Base-by-base conservation (phyloP, 306 rosid species). In the Myrica gale region DNA sequence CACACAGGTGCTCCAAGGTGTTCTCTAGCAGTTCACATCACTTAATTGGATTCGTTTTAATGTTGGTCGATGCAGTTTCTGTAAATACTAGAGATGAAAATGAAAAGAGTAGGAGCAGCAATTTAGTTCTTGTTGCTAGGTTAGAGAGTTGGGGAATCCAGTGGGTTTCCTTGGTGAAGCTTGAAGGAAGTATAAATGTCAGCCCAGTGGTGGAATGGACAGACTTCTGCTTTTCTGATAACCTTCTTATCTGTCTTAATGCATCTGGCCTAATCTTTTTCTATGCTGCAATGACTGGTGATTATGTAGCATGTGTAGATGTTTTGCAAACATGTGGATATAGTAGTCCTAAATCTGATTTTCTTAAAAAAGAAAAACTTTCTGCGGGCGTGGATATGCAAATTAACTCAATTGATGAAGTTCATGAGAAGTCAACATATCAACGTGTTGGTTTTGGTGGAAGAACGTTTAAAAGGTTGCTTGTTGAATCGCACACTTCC, bases 91-190 rank as follows among this genome's bases (percentile, higher is more conserved):
- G 71, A 68, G 87, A 84, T 84, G 84, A 82, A 79, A 85, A 68
- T 78, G 83, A 56, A 74, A 81, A 63, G 17, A 82, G 75, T 71
- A 73, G 69, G 78, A 73, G 65, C 68, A 85, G 75, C 58, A 84
- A 85, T 79, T 71, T 92, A 79, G 86, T 95, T 83, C 89, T 95
- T 66, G 85, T 95, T 81, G 90, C 93, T 65, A 86, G 86, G 87
- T 65, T 88, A 77, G 83, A 85, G 56, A 79, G 48, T 48, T 74
- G 73, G 87, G 97, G 92, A 74, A 90, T 95, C 74, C 88, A 83
- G 45, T 95, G 95, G 97, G 87, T 90, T 76, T 90, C 96, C 69
- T 68, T 75, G 66, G 88, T 90, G 82, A 89, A 90, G 82, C 92
- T 85, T 79, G 92, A 90, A 47, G 90, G 92, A 82, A 83, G 84